A percentile compares a stretch with the other conserved stretches of the same genome.
Conservation (phyloP, 2,329 filamentous ascomycete species). For the Aspergillus uvarum region DNA sequence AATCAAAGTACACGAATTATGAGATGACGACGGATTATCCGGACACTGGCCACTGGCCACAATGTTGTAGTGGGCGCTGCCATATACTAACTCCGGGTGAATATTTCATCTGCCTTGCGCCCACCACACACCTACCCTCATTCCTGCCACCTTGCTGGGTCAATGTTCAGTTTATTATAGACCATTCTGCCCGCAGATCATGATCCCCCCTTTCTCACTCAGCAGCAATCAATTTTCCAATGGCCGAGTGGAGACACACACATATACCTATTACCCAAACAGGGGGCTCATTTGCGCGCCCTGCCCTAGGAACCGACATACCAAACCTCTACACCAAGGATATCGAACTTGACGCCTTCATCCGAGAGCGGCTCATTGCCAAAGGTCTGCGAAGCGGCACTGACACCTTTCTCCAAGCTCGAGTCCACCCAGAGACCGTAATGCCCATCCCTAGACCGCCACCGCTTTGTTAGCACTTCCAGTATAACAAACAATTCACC, state of each 20-base stretch:
- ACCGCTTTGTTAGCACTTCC: background rate
- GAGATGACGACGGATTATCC: background rate
- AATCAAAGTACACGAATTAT: slow-evolving; percentile 13
- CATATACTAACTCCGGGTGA: background rate
- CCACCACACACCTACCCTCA: background rate
- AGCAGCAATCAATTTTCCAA: background rate
- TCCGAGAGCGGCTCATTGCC: slow-evolving; percentile 93
- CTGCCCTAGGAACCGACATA: slow-evolving; percentile 63
- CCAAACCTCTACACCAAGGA: slow-evolving; percentile 91
- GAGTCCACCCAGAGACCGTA: slow-evolving; percentile 95
- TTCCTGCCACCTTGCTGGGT: background rate
- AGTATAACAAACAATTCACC: background rate
- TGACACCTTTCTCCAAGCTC: slow-evolving; percentile 78
- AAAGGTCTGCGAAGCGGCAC: slow-evolving; percentile 82
- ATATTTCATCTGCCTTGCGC: background rate
- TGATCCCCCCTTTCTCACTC: background rate
- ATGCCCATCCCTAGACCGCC: slow-evolving; percentile 63
- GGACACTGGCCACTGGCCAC: background rate
- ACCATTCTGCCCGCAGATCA: slow-evolving; percentile 1
- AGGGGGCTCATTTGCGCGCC: background rate
- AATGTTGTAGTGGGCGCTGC: background rate
- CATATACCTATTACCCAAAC: background rate
- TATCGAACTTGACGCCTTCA: slow-evolving; percentile 85
- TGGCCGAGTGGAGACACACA: background rate
- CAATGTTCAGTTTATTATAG: background rate